Evolutionary conservation across 2,329 filamentous ascomycete genomes (phyloP).

Genomic region (Sporothrix dimorphospora): DNA sequence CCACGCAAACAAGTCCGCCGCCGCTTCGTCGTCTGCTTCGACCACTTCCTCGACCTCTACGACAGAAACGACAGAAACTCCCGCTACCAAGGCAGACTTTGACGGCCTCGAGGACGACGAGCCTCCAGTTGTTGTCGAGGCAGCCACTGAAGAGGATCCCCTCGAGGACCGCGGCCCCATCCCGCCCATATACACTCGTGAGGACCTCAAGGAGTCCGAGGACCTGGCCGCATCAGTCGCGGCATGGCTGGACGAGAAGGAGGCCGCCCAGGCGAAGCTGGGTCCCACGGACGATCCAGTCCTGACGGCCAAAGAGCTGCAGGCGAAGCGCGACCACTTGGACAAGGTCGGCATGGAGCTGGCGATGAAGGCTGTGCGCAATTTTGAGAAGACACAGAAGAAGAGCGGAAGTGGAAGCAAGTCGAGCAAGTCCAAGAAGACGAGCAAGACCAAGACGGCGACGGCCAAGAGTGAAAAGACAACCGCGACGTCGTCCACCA

Average conservation of each 20-base stretch:
- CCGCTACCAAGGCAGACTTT: slow-evolving; percentile 56
- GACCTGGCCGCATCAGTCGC: slow-evolving; percentile 63
- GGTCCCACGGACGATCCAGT: slow-evolving; percentile 72
- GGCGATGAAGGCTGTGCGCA: slow-evolving; percentile 68
- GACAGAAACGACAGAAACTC: slow-evolving; percentile 47
- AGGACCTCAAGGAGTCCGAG: slow-evolving; percentile 70
- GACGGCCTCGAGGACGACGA: slow-evolving; percentile 79
- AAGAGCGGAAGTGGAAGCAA: slow-evolving; percentile 42
- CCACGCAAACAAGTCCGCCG: slow-evolving; percentile 56
- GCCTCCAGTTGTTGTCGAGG: slow-evolving; percentile 36
- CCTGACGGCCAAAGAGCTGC: slow-evolving; percentile 72
- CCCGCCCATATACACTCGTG: slow-evolving; percentile 69
- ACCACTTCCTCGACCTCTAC: slow-evolving; percentile 49
- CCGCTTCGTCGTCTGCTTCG: slow-evolving; percentile 51
- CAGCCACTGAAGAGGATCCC: slow-evolving; percentile 44
- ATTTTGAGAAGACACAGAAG: slow-evolving; percentile 53
- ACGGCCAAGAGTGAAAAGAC: slow-evolving; percentile 45
- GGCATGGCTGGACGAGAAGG: slow-evolving; percentile 75
- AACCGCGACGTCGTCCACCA: slow-evolving; percentile 42
- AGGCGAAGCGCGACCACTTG: slow-evolving; percentile 69
- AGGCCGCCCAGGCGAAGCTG: slow-evolving; percentile 72
- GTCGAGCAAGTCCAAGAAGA: slow-evolving; percentile 29
- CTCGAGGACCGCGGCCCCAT: slow-evolving; percentile 54
- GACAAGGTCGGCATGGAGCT: slow-evolving; percentile 71
- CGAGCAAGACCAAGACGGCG: slow-evolving; percentile 41